These are phyloP conservation scores for Colletotrichum salicis DNA, from an alignment of 2,329 filamentous ascomycete genomes.

Conservation along the genomic window DNA sequence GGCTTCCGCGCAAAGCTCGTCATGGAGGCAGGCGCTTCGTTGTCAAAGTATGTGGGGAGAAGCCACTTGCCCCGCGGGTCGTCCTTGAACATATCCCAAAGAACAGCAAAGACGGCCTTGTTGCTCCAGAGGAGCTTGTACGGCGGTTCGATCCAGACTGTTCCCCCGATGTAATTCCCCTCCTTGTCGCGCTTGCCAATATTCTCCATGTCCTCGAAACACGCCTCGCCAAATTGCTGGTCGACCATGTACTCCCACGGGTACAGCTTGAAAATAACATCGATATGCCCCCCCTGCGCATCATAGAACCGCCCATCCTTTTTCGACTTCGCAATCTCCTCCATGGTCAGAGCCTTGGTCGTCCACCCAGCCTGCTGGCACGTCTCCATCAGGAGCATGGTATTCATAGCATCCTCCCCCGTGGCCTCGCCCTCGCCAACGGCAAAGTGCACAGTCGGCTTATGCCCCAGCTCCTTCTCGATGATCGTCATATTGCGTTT, in stretches of 20 bases:
- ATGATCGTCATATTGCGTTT: slow-evolving; percentile 4
- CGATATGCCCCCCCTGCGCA: not conserved
- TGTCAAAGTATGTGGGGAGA: slow-evolving; percentile 13
- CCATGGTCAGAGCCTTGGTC: not conserved
- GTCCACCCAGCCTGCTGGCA: slow-evolving; percentile 10
- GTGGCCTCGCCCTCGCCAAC: not conserved
- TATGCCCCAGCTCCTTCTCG: not conserved
- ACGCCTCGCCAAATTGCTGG: not conserved
- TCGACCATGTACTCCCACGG: slow-evolving; percentile 14
- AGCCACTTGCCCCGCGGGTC: slow-evolving; percentile 12
- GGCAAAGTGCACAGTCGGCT: slow-evolving; percentile 3
- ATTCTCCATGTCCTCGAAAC: slow-evolving; percentile 13
- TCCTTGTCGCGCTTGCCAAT: slow-evolving; percentile 3
- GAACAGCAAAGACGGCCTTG: slow-evolving; percentile 12
- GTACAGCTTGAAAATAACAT: slow-evolving; percentile 16
- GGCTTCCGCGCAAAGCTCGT: slow-evolving; percentile 17
- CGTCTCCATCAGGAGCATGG: slow-evolving; percentile 15
- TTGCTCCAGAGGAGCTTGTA: slow-evolving; percentile 24
- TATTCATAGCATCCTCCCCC: not conserved
- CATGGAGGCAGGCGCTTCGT: not conserved
- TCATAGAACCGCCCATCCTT: not conserved
- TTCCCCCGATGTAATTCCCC: not conserved
- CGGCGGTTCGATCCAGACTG: slow-evolving; percentile 16
- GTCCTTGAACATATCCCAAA: slow-evolving; percentile 15
- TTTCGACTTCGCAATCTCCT: not conserved